These are phyloP conservation scores for Erysimum cheiranthoides DNA, from an alignment of 345 rosid genomes.

Conservation along the genomic window DNA sequence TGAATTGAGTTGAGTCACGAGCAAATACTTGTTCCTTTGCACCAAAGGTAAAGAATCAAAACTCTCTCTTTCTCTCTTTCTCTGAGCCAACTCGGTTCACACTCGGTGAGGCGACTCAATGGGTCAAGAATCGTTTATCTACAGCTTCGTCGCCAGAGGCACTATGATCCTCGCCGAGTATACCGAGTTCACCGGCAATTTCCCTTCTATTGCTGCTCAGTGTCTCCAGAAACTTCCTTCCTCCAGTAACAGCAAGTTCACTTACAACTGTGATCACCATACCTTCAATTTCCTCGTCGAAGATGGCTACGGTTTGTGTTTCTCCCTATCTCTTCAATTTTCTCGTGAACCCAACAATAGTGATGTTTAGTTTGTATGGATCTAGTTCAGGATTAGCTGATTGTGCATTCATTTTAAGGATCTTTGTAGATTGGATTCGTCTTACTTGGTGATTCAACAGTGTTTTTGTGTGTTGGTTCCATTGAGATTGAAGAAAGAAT, in stretches of 20 bases:
- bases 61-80: conserved; percentile 26
- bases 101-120: conserved; percentile 48
- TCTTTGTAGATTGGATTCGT: not conserved
- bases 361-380: conserved; percentile 35
- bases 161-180: conserved; percentile 91
- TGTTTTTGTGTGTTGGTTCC: conserved; percentile 5
- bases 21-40: conserved; percentile 32
- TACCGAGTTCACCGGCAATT: conserved; percentile 97
- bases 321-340: not conserved
- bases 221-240: conserved; percentile 90
- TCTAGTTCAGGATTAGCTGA: conserved; percentile 38
- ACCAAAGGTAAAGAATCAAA: conserved; percentile 40
- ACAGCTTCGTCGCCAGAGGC: conserved; percentile 97
- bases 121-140: conserved; percentile 92
- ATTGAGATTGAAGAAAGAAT: not conserved
- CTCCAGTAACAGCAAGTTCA: conserved; percentile 90
- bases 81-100: conserved; percentile 28
- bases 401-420: not conserved
- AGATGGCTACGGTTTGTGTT: conserved; percentile 76
- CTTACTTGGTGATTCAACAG: not conserved
- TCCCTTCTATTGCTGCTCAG: conserved; percentile 95
- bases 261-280: conserved; percentile 98
- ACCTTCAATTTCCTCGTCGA: conserved; percentile 95
- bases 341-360: conserved; percentile 8
- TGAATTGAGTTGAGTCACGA: conserved; percentile 21